Base-by-base conservation (phyloP, 1,284 basidiomycete genomes). In the Apiotrichum sp. region DNA sequence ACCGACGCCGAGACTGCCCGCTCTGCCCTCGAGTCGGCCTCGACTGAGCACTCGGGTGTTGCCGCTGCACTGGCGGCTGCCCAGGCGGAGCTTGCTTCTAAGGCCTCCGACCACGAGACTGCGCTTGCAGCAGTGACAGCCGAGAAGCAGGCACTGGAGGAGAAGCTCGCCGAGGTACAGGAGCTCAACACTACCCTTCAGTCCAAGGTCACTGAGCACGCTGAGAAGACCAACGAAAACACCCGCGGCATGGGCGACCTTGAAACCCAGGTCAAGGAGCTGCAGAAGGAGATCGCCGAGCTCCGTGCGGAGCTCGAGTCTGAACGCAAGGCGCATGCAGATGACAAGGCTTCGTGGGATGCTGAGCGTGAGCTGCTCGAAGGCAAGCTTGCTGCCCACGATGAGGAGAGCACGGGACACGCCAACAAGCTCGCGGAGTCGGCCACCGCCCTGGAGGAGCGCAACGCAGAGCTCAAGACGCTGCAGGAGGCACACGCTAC, bases 181-280 rank as follows among this genome's bases (percentile, higher is more conserved):
- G n/a, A 42, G 13, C 42, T 55, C 42, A 62, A 58, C 55, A 51
- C 53, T 35, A 57, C 56, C 50, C 56, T 64, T 39, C 57, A 66
- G 55, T 45, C 47, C 31, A 63, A 65, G 55, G 47, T 69, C 43
- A 47, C 43, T 34, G 53, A 54, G 46, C 63, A 61, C 16, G 64
- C 61, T 4, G 63, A 65, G 47, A 64, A 66, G 46, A 65, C 65
- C 3, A 62, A 68, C 58, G 63, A 55, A 55, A 62, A 56, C 33
- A 43, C 61, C 41, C 22, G 46, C 53, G 51, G 59, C 34, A 22
- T 53, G 9, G 55, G 49, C 8, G 53, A 49, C 22, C 49, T 60
- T 29, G 57, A 64, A 54, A 55, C 52, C 29, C 46, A 58, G 56
- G 52, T 67, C 29, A 50, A 58, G 44, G 64, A 64, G 48, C 52